A percentile compares a stretch with the other conserved stretches of the same genome.
phyloP scores from a whole-genome alignment of 768 basidiomycete species.

The Fomitopsis serialis region DNA sequence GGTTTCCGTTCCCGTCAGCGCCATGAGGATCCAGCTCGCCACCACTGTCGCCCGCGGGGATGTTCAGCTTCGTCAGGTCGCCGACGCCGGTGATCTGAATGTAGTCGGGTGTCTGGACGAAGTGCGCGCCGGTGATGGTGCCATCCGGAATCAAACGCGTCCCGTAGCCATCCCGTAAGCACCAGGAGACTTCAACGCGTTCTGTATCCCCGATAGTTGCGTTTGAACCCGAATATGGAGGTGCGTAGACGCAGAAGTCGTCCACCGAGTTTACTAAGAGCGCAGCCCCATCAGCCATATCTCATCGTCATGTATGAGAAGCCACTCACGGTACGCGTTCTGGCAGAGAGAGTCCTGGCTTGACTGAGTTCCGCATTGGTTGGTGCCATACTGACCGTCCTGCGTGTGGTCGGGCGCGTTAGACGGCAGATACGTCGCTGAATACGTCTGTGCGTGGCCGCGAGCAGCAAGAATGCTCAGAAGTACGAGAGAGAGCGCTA shows the following conservation, averaged over 20 bases:
- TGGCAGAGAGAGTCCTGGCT: conserved; percentile 63
- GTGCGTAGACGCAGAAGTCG: conserved; percentile 52
- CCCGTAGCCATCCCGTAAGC: conserved; percentile 50
- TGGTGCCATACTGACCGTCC: conserved; percentile 57
- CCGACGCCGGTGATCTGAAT: conserved; percentile 67
- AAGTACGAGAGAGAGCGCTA: neutral
- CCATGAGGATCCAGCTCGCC: conserved; percentile 74
- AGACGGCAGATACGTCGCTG: conserved; percentile 44
- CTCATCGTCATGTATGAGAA: neutral
- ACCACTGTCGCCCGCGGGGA: conserved; percentile 51
- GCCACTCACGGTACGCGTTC: conserved; percentile 50
- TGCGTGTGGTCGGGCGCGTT: conserved; percentile 44
- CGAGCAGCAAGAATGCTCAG: conserved; percentile 9
- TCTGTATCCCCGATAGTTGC: conserved; percentile 59
- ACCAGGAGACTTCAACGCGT: conserved; percentile 51
- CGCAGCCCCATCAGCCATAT: neutral
- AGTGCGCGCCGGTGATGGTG: conserved; percentile 60
- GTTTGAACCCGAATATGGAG: conserved; percentile 43
- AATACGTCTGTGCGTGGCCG: conserved; percentile 31
- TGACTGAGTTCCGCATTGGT: conserved; percentile 53
- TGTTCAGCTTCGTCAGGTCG: conserved; percentile 60
- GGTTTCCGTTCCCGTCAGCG: conserved; percentile 53
- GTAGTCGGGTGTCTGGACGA: conserved; percentile 71
- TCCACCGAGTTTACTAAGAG: conserved; percentile 50
- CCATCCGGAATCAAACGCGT: conserved; percentile 69